These are phyloP conservation scores for Paramarasmius palmivorus DNA, from an alignment of 1,284 basidiomycete species.

Conservation along the genomic window DNA sequence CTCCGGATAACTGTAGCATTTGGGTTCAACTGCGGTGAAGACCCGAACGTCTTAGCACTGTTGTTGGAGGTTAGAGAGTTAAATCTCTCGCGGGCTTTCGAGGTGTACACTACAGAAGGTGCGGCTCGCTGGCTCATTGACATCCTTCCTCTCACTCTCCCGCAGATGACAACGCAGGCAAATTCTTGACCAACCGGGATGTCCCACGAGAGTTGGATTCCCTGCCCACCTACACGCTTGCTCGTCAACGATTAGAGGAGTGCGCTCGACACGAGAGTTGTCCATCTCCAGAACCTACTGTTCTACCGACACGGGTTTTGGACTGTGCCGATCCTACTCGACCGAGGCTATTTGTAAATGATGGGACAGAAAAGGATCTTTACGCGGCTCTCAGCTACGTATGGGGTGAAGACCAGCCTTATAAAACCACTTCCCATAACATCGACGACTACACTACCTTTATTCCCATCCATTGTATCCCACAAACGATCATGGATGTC, in stretches of 20 bases:
- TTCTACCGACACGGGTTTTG: neutral
- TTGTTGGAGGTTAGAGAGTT: no score
- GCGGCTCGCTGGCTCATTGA: no score
- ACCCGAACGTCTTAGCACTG: no score
- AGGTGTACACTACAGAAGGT: no score
- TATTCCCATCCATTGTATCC: conserved; percentile 9
- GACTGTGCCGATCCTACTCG: neutral
- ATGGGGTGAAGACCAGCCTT: conserved; percentile 15
- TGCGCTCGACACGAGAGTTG: neutral
- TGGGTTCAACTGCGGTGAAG: no score
- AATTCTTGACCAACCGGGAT: neutral
- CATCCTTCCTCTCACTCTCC: no score
- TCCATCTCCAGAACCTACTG: neutral
- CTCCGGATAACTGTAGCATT: no score
- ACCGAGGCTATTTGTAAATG: neutral
- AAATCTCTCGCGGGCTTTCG: no score
- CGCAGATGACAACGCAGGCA: neutral
- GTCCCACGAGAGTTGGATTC: neutral
- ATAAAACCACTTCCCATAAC: conserved; percentile 9
- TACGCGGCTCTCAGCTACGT: conserved; percentile 16
- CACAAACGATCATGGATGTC: conserved; percentile 15
- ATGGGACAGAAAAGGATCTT: neutral
- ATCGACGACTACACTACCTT: conserved; percentile 4
- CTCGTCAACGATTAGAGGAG: neutral
- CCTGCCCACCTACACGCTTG: neutral